Evolutionary conservation across 1,284 basidiomycete species (phyloP).

Genomic region (Heterobasidion irregulare): DNA sequence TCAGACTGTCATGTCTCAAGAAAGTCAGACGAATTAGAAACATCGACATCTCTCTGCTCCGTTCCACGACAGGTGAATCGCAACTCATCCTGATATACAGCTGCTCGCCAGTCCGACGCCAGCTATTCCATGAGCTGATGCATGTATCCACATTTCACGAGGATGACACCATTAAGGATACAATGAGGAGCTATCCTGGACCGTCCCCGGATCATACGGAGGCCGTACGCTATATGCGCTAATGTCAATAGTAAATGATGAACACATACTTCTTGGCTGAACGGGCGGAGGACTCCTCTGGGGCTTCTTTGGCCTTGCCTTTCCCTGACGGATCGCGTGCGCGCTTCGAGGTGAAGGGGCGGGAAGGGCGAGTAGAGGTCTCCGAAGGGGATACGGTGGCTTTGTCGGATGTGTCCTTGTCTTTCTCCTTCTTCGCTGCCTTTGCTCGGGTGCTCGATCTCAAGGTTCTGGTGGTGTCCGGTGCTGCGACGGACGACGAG

Average conservation of each 20-base stretch:
- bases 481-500: constrained; percentile 23
- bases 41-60: too few relatives aligned
- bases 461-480: constrained; percentile 34
- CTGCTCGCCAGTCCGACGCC: too few relatives aligned
- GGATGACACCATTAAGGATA: too few relatives aligned
- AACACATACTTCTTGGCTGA: constrained; percentile 51
- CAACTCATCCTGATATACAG: too few relatives aligned
- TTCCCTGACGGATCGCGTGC: constrained; percentile 46
- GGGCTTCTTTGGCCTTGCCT: constrained; percentile 53
- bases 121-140: too few relatives aligned
- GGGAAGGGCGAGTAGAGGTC: constrained; percentile 30
- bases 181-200: too few relatives aligned
- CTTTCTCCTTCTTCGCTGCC: constrained; percentile 51
- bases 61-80: too few relatives aligned
- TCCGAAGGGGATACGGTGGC: constrained; percentile 24
- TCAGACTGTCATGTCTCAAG: not conserved
- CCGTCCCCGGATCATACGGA: too few relatives aligned
- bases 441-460: constrained; percentile 71
- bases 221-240: too few relatives aligned
- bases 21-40: not conserved
- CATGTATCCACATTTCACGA: too few relatives aligned
- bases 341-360: constrained; percentile 43
- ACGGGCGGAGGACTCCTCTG: constrained; percentile 32
- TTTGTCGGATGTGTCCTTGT: constrained; percentile 31
- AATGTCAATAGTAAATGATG: constrained; percentile 6